A percentile compares a stretch with the other conserved stretches of the same genome.
Conservation (phyloP, 208 protist genomes). For the Leishmania guyanensis region DNA sequence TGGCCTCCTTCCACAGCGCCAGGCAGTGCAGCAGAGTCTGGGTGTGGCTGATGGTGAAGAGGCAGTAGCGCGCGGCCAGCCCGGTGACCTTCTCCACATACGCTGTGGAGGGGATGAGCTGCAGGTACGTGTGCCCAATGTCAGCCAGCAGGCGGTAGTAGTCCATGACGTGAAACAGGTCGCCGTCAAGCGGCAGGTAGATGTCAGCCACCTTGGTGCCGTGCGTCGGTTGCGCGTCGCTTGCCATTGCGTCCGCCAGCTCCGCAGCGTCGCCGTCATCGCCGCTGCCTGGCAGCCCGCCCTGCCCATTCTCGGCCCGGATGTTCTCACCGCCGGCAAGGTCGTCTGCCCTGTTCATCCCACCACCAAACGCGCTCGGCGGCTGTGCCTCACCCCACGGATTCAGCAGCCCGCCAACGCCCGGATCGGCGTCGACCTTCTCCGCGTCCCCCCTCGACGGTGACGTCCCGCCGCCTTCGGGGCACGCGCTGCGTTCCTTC, state of each 20-base stretch:
- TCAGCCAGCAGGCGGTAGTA: slow-evolving; percentile 30
- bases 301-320: neutral
- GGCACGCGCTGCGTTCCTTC: neutral
- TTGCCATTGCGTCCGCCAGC: neutral
- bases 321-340: neutral
- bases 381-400: neutral
- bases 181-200: slow-evolving; percentile 23
- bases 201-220: slow-evolving; percentile 14
- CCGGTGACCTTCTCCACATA: slow-evolving; percentile 15
- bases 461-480: neutral
- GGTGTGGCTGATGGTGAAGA: slow-evolving; percentile 30
- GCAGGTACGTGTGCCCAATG: slow-evolving; percentile 28
- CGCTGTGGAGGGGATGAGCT: neutral
- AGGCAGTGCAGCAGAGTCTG: slow-evolving; percentile 33
- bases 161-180: slow-evolving; percentile 22
- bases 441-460: neutral
- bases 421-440: neutral
- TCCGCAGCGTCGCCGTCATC: neutral
- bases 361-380: neutral
- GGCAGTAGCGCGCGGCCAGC: slow-evolving; percentile 30
- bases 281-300: neutral
- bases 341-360: neutral
- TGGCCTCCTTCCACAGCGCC: slow-evolving; percentile 19
- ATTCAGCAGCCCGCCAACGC: neutral
- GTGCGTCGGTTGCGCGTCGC: neutral